phyloP scores from a whole-genome alignment of 2,329 filamentous ascomycete species.

The Diaporthe caulivora region DNA sequence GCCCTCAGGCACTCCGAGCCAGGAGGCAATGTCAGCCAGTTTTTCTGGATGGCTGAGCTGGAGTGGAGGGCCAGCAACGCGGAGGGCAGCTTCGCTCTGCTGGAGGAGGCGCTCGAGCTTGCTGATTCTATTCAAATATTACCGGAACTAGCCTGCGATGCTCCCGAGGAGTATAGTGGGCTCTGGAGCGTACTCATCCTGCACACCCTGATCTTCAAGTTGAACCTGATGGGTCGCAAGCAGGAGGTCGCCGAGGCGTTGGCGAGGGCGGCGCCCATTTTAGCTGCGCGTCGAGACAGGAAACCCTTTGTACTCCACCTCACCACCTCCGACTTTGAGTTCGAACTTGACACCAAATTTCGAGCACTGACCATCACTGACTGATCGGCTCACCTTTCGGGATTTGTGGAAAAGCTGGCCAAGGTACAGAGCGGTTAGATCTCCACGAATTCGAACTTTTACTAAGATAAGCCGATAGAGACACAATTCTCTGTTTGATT shows the following conservation, averaged over 20 bases:
- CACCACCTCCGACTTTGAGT: conserved; percentile 7
- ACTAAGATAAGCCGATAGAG: background rate
- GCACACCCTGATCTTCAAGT: background rate
- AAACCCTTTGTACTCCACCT: background rate
- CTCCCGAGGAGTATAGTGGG: background rate
- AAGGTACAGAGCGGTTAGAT: background rate
- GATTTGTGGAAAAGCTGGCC: background rate
- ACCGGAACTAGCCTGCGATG: background rate
- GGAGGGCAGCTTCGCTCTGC: background rate
- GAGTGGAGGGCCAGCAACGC: conserved; percentile 24
- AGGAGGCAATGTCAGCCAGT: background rate
- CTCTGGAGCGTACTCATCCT: background rate
- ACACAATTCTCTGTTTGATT: too few relatives aligned
- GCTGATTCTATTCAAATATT: background rate
- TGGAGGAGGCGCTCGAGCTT: background rate
- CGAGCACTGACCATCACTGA: background rate
- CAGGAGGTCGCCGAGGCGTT: background rate
- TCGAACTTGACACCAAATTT: background rate
- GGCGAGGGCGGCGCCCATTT: background rate
- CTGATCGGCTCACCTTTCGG: background rate
- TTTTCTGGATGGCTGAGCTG: conserved; percentile 32
- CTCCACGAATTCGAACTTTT: too few relatives aligned
- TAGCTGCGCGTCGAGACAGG: background rate
- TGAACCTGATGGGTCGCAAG: background rate
- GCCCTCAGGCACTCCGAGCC: background rate